Base-by-base conservation (phyloP, 208 protist genomes). In the Trypanosoma congolense region DNA sequence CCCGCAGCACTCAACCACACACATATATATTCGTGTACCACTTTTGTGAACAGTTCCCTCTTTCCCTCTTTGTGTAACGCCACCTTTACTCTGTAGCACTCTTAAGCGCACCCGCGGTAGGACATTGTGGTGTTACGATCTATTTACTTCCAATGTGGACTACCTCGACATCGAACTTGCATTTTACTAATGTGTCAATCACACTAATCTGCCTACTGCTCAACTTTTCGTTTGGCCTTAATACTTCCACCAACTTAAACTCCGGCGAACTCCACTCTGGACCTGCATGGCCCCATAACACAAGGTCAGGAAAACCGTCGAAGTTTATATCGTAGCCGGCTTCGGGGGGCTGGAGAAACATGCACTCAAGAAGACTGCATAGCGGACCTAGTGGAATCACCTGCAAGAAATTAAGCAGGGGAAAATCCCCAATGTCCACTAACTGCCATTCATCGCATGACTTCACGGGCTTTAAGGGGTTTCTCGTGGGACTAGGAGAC, bases 71-170 rank as follows among this genome's bases (percentile, higher is more conserved):
- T n/a, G n/a, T n/a, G n/a, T n/a, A n/a, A n/a, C n/a, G n/a, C n/a
- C n/a, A n/a, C n/a, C n/a, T n/a, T n/a, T n/a, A n/a, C n/a, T n/a
- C n/a, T n/a, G n/a, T n/a, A n/a, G n/a, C n/a, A n/a, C n/a, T n/a
- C n/a, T n/a, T n/a, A n/a, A n/a, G n/a, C n/a, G n/a, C n/a, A n/a
- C n/a, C n/a, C n/a, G n/a, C n/a, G n/a, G n/a, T n/a, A n/a, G n/a
- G n/a, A n/a, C n/a, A n/a, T n/a, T n/a, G n/a, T n/a, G n/a, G n/a
- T n/a, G n/a, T n/a, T n/a, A n/a, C n/a, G n/a, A n/a, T n/a, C n/a
- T n/a, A n/a, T n/a, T n/a, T n/a, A n/a, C n/a, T n/a, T n/a, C n/a
- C 64, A 51, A 98, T 90, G 60, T 96, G 88, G 24, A 86, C 75
- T 33, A 97, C 85, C 88, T 45, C 68, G 21, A 87, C 81, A 28